Base-by-base conservation (phyloP, 257 asterid species). In the Salvia rosmarinus region DNA sequence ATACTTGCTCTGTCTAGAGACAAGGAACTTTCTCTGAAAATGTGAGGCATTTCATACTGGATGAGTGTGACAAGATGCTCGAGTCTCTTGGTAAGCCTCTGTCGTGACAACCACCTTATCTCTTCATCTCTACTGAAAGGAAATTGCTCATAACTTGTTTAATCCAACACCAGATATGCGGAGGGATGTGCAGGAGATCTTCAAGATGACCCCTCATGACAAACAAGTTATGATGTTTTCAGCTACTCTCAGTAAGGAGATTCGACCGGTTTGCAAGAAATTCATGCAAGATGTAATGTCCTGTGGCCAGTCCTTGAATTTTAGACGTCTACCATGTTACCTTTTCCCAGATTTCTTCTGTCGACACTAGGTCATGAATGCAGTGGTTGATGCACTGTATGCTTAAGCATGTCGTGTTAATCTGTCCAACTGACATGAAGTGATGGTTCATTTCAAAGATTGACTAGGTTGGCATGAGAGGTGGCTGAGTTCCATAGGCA, bases 181-280 rank as follows among this genome's bases (percentile, higher is more conserved):
- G 85, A 88, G 88, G 84, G 98, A 91, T 63, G 98, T 91, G 42
- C 98, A 91, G 82, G 95, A 84, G 82, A 91, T 91, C 76, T 91
- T 91, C 86, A 89, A 88, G 82, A 85, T 86, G 97, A 91, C 96
- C 30, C 97, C 97, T 51, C 96, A 91, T 42, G 97, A 91, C 76
- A 91, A 91, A 85, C 97, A 91, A 85, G 97, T 91, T 20, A 91
- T 89, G 97, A 91, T 91, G 97, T 91, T 91, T 75, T 89, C 96
- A n/a, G 96, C 98, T 28, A 92, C 98, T 5, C 94, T 91, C 70
- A 88, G 98, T 88, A 91, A 91, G 86, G 96, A 88, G 79, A 91
- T 89, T 61, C 96, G 96, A 50, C 98, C 98, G 0, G 90, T 91
- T 66, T 91, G 98, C 94, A 91, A 89, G 88, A 91, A 92, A 71